Conservation (phyloP, 2,329 filamentous ascomycete genomes). For the Aurifilum marmelostoma region DNA sequence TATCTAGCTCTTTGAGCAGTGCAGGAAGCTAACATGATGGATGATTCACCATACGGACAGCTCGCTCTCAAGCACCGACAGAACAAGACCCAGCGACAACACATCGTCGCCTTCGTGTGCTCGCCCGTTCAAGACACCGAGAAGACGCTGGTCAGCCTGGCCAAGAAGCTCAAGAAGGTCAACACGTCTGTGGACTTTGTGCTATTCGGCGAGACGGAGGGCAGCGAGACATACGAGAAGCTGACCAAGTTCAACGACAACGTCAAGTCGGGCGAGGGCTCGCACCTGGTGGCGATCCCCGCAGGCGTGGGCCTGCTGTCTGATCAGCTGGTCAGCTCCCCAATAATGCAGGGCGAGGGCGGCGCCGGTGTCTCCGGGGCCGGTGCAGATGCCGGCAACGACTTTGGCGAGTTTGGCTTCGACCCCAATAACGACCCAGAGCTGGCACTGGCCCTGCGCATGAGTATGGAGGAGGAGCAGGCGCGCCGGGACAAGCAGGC, state of each 20-base stretch:
- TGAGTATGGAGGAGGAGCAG: slow-evolving; percentile 99
- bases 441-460: slow-evolving; percentile 87
- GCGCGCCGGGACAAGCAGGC: slow-evolving; percentile 64
- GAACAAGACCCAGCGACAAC: slow-evolving; percentile 95
- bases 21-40: neutral
- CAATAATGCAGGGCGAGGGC: slow-evolving; percentile 85
- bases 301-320: slow-evolving; percentile 91
- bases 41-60: slow-evolving; percentile 48
- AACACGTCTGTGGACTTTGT: slow-evolving; percentile 94
- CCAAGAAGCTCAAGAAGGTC: slow-evolving; percentile 99
- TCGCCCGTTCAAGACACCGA: slow-evolving; percentile 89
- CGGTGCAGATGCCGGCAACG: slow-evolving; percentile 59
- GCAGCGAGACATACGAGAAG: slow-evolving; percentile 88
- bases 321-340: slow-evolving; percentile 86
- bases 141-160: slow-evolving; percentile 83
- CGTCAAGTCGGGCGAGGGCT: slow-evolving; percentile 89
- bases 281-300: slow-evolving; percentile 86
- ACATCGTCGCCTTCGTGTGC: slow-evolving; percentile 96
- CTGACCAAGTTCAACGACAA: slow-evolving; percentile 91
- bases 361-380: slow-evolving; percentile 65
- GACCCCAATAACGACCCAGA: slow-evolving; percentile 93
- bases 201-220: slow-evolving; percentile 90
- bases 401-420: slow-evolving; percentile 81
- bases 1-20: slow-evolving; percentile 34
- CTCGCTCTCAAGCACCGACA: slow-evolving; percentile 96